Percentiles rank a stretch among this genome's conserved stretches.
phyloP scores from a whole-genome alignment of 192 early-diverging fungal species.

The Bifiguratus adelaidae region DNA sequence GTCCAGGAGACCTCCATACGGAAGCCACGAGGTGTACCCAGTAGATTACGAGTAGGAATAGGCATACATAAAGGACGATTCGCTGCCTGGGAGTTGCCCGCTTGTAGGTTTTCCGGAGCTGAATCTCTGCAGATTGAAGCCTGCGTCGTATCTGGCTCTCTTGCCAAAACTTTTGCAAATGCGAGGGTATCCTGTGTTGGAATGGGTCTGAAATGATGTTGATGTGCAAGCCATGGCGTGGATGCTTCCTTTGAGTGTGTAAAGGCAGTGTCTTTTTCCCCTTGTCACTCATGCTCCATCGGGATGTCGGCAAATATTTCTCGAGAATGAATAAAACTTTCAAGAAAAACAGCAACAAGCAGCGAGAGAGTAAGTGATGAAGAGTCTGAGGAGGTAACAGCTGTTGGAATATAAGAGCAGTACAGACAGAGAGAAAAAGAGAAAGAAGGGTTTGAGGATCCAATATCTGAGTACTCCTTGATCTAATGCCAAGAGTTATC shows the following conservation, averaged over 20 bases:
- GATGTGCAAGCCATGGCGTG: conserved; percentile 19
- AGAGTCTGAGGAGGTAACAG: no score
- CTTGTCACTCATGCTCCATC: background rate
- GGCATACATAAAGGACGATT: background rate
- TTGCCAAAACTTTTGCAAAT: conserved; percentile 20
- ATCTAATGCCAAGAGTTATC: no score
- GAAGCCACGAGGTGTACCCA: conserved; percentile 19
- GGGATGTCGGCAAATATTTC: background rate
- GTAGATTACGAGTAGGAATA: conserved; percentile 16
- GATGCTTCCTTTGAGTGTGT: background rate
- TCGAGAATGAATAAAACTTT: background rate
- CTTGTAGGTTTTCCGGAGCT: conserved; percentile 4
- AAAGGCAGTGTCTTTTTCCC: background rate
- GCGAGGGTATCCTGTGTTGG: conserved; percentile 20
- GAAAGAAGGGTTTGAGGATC: no score
- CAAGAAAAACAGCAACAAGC: background rate
- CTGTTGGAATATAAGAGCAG: no score
- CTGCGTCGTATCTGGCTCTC: conserved; percentile 10
- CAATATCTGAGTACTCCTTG: no score
- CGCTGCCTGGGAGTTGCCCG: background rate
- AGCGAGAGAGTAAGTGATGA: no score
- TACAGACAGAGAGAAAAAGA: no score
- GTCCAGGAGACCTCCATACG: conserved; percentile 15
- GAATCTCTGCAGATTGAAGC: background rate
- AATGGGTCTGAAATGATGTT: conserved; percentile 27